phyloP scores from a whole-genome alignment of 495 filamentous ascomycete species.

The Platismatia glauca region DNA sequence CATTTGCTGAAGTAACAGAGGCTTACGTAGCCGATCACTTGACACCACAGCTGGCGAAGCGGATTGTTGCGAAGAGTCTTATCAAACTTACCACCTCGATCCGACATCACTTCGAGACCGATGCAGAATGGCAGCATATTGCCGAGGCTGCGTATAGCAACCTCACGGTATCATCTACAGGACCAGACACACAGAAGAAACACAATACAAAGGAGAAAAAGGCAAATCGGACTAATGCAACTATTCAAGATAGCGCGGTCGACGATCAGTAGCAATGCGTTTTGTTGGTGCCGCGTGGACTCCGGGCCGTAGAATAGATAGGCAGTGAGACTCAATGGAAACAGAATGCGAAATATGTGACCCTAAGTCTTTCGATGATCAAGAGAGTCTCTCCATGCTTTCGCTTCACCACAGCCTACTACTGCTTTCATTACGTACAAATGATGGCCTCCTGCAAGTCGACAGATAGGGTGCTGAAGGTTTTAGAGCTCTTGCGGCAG shows the following conservation, averaged over 20 bases:
- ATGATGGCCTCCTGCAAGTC: not conserved
- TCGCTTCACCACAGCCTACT: not conserved
- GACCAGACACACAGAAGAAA: not conserved
- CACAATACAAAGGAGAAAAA: not conserved
- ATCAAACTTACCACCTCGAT: constrained; percentile 3
- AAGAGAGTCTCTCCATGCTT: not conserved
- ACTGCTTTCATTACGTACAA: not conserved
- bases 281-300: not conserved
- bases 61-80: constrained; percentile 6
- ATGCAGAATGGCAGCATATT: constrained; percentile 5
- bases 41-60: constrained; percentile 14
- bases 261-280: not conserved
- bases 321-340: not conserved
- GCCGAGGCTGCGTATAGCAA: constrained; percentile 5
- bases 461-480: not conserved
- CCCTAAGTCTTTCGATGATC: not conserved
- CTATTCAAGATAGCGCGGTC: not conserved
- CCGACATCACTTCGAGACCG: constrained; percentile 1
- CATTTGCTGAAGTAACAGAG: constrained; percentile 6
- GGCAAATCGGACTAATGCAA: not conserved
- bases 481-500: not conserved
- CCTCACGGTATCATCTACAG: not conserved
- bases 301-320: not conserved
- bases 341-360: not conserved
- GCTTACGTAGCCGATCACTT: constrained; percentile 4